These are phyloP conservation scores for Telopea speciosissima DNA, from an alignment of 177 flowering plant species.

Conservation along the genomic window DNA sequence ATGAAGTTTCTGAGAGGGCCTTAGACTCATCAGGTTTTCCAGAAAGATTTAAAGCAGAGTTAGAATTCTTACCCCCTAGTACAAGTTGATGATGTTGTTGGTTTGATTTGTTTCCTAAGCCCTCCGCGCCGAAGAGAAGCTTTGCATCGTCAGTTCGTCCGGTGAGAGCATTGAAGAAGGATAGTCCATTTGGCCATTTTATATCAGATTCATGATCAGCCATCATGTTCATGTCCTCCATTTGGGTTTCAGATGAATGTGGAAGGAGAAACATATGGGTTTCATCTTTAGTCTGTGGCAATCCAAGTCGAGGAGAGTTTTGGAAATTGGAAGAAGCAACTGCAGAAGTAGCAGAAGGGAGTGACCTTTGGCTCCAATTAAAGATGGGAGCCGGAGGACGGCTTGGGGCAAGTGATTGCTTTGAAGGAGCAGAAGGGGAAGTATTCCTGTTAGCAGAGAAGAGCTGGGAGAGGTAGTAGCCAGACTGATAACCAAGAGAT, in stretches of 20 bases:
- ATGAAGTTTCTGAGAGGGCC: constrained; percentile 23
- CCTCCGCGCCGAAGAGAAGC: constrained; percentile 67
- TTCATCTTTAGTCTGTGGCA: constrained; percentile 58
- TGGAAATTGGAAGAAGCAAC: constrained; percentile 52
- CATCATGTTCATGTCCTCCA: constrained; percentile 54
- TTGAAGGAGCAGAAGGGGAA: constrained; percentile 45
- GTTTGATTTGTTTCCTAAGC: constrained; percentile 52
- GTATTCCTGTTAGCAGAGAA: constrained; percentile 65
- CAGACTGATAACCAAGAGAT: constrained; percentile 93
- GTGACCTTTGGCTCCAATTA: constrained; percentile 80
- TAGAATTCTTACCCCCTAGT: constrained; percentile 29
- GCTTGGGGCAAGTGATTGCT: constrained; percentile 43
- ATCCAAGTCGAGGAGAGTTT: constrained; percentile 44
- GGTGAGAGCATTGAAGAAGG: constrained; percentile 82
- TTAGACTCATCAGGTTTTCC: constrained; percentile 21
- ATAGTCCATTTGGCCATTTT: constrained; percentile 94
- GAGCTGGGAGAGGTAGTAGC: constrained; percentile 87
- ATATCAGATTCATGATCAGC: constrained; percentile 70
- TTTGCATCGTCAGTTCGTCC: constrained; percentile 71
- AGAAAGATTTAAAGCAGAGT: constrained; percentile 22
- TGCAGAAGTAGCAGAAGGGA: constrained; percentile 39
- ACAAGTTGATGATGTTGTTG: constrained; percentile 35
- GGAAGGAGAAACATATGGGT: constrained; percentile 72
- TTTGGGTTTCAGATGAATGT: constrained; percentile 50
- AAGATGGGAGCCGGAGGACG: constrained; percentile 68